Evolutionary conservation across 108 stramenopile genomes (phyloP), one percentile per base, ranked within the genome.

Genomic region (Pelagomonas calceolata): DNA sequence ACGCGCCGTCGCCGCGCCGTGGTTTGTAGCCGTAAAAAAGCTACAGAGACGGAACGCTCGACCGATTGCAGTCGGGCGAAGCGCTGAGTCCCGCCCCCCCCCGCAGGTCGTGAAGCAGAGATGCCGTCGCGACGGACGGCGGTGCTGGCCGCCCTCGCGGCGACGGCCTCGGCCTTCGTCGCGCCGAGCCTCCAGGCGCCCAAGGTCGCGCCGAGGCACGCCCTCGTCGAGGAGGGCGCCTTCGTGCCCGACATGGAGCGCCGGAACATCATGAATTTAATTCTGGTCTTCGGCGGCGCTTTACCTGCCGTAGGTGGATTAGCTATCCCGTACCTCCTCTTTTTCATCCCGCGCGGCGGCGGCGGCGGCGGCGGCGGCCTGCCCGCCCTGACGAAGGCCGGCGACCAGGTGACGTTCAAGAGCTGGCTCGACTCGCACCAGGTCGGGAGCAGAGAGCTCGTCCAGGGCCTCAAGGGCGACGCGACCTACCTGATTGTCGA

Each of bases 401-500:
- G 96, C 74, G 85, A 94, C 76, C 92, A 94, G 68, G 75, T 97
- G 72, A 84, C 88, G 30, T 76, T 84, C 45, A 86, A 85, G 74
- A 92, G 88, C 65, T 97, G 95, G 90, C 81, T 95, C 66, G 86
- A 79, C 17, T 76, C 85, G 30, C 93, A 97, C 83, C 84, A 81
- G 64, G 79, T 85, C 39, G 90, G 90, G 26, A 90, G 91, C 80
- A 86, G 93, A 70, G 90, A 89, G 36, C 87, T 97, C 32, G 92
- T 92, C 34, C 93, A 95, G 78, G 96, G 96, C 69, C 84, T 97
- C 77, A 95, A 94, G 89, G 96, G 96, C 78, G 96, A 97, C 89
- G 94, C 96, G 66, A 97, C 96, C 60, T 97, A 97, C 92, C 90
- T 97, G 64, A 94, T 95, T 79, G 90, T 97, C 69, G 94, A 94